Percentiles rank a stretch among this genome's conserved stretches.
Conservation (phyloP, 352 stramenopile species). For the Pythium myriotylum region DNA sequence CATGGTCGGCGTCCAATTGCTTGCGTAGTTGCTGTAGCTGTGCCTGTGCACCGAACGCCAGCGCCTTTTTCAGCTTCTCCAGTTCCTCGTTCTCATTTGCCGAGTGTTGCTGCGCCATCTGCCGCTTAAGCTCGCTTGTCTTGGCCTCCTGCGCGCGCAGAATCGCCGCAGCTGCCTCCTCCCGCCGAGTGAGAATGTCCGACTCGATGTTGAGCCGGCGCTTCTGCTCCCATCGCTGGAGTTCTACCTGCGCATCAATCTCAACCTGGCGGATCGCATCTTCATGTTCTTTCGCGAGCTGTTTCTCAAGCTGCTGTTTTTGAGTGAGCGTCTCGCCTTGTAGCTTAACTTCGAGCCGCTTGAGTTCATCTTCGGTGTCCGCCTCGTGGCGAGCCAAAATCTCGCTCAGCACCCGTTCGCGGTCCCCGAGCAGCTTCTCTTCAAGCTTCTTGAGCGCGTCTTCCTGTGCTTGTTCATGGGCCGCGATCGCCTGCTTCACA, state of each 20-base stretch:
- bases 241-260: slow-evolving; percentile 28
- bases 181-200: slow-evolving; percentile 43
- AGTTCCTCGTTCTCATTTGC: slow-evolving; percentile 50
- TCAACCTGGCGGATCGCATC: slow-evolving; percentile 36
- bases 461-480: slow-evolving; percentile 45
- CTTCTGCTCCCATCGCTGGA: slow-evolving; percentile 47
- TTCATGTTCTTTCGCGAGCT: slow-evolving; percentile 43
- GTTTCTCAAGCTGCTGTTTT: slow-evolving; percentile 33
- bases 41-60: slow-evolving; percentile 60
- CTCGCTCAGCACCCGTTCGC: slow-evolving; percentile 36
- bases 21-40: slow-evolving; percentile 62
- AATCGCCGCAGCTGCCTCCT: slow-evolving; percentile 35
- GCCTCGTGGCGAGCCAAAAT: slow-evolving; percentile 40
- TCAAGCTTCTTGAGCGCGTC: slow-evolving; percentile 33
- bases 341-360: slow-evolving; percentile 41
- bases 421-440: slow-evolving; percentile 34
- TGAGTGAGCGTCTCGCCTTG: slow-evolving; percentile 39
- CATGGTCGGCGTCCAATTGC: slow-evolving; percentile 42
- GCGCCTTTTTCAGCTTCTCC: slow-evolving; percentile 58
- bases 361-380: slow-evolving; percentile 40
- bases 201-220: slow-evolving; percentile 48
- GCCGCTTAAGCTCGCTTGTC: slow-evolving; percentile 42
- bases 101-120: slow-evolving; percentile 40
- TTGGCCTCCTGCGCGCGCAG: slow-evolving; percentile 49
- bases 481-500: slow-evolving; percentile 26